A percentile compares a stretch with the other conserved stretches of the same genome.
Conservation (phyloP, 2,329 filamentous ascomycete species). For the Colletotrichum lentis region DNA sequence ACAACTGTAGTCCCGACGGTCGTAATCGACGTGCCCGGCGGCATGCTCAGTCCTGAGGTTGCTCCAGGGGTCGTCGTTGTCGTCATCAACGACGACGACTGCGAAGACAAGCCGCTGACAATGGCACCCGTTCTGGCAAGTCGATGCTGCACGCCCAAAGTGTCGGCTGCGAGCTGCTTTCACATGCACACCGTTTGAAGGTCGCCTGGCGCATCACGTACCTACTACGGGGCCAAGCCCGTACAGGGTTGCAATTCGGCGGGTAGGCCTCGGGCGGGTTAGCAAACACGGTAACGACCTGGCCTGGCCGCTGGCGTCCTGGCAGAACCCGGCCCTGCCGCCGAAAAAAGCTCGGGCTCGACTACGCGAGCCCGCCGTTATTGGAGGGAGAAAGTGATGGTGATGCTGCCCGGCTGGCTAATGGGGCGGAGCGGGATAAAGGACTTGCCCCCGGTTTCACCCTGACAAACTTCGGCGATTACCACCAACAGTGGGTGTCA, state of each 20-base stretch:
- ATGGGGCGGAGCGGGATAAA: constrained; percentile 28
- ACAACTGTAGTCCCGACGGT: constrained; percentile 5
- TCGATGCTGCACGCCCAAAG: background rate
- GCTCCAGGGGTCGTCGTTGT: too few relatives aligned
- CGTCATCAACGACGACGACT: too few relatives aligned
- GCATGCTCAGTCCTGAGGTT: background rate
- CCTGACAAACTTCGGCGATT: background rate
- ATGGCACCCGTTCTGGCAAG: constrained; percentile 6
- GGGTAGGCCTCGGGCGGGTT: constrained; percentile 31
- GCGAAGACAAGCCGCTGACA: background rate
- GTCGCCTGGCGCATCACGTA: background rate
- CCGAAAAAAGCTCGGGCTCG: constrained; percentile 30
- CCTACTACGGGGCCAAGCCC: constrained; percentile 19
- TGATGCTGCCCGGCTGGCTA: constrained; percentile 18
- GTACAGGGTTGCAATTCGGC: constrained; percentile 9
- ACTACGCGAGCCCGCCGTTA: constrained; percentile 27
- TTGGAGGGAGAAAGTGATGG: constrained; percentile 19
- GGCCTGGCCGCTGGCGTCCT: constrained; percentile 14
- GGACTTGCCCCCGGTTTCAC: constrained; percentile 20
- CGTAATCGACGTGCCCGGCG: background rate
- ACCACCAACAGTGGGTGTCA: background rate
- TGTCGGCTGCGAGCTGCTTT: background rate
- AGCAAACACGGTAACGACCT: constrained; percentile 28
- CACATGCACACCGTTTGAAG: background rate
- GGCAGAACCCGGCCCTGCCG: constrained; percentile 32